Evolutionary conservation across 305 asterid genomes (phyloP), one percentile per base, ranked within the genome.

Genomic region (Fraxinus dipetala): DNA sequence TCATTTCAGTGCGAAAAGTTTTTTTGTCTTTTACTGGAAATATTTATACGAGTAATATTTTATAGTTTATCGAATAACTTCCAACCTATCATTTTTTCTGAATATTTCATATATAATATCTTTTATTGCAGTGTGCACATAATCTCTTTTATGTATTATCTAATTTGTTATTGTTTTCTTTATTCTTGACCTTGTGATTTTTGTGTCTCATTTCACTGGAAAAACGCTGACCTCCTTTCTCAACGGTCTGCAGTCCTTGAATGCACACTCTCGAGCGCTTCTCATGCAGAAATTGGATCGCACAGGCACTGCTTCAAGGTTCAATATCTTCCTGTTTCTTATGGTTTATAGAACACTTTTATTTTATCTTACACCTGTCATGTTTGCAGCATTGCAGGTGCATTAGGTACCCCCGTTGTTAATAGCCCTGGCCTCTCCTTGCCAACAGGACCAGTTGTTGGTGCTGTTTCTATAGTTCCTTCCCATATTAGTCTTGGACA

Each of bases 221-320:
- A 54, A 78, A 80, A 82, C 54, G 72, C 81, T 82, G 35, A 80
- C 88, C 38, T 80, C 36, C 38, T 69, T 54, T 59, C 78, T 78
- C 82, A 54, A 79, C 2, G 78, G 77, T 75, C 86, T 79, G 78
- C 95, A 90, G 97, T 86, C 97, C 72, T 82, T 92, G 90, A 90
- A 90, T 84, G 93, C 93, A 84, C 92, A 89, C 59, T 89, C 95
- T 69, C 90, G 90, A 51, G 91, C 91, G 54, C 90, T 86, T 78
- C 89, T 90, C 76, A 90, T 92, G 94, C 91, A 88, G 87, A 91
- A 92, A 83, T 83, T 92, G 91, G 94, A 90, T 79, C 92, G 91
- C 56, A 89, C 87, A 1, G 92, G 93, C 38, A 80, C 89, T 80
- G 89, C 90, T 32, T 80, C 91, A 67, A 92, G 97, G 97, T 92